These are phyloP conservation scores for Rhodotorula paludigena DNA, from an alignment of 768 basidiomycete genomes.

Conservation along the genomic window DNA sequence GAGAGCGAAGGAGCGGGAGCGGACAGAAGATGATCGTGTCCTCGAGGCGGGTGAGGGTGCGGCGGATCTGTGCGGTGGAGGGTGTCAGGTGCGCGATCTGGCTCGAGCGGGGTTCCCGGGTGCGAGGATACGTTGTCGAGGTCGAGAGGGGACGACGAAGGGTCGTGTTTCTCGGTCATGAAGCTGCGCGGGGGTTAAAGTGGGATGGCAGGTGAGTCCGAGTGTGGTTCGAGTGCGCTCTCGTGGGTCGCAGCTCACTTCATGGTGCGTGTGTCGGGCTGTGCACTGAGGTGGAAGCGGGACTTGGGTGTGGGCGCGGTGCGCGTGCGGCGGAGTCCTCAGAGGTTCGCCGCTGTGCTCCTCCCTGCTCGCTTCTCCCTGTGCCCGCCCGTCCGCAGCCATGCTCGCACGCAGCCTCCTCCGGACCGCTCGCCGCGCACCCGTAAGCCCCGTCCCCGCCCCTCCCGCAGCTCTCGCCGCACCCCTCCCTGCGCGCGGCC, in stretches of 20 bases:
- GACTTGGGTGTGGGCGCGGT: neutral
- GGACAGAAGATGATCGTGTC: slow-evolving; percentile 92
- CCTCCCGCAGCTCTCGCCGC: no score
- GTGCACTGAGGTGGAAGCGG: neutral
- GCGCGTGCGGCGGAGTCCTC: neutral
- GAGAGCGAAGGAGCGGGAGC: slow-evolving; percentile 15
- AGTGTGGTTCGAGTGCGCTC: neutral
- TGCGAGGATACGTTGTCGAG: slow-evolving; percentile 14
- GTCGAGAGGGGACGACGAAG: slow-evolving; percentile 26
- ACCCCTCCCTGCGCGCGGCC: neutral
- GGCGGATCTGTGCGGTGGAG: slow-evolving; percentile 64
- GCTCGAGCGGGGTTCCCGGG: no score
- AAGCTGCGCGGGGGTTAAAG: slow-evolving; percentile 6
- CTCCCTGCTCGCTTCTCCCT: neutral
- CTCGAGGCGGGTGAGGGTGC: slow-evolving; percentile 80
- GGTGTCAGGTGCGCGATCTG: slow-evolving; percentile 46
- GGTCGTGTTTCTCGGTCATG: slow-evolving; percentile 8
- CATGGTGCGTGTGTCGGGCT: neutral
- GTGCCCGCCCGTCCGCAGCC: neutral
- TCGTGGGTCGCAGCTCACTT: neutral
- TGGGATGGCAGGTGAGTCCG: neutral
- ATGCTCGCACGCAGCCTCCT: slow-evolving; percentile 15
- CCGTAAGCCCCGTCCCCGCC: neutral
- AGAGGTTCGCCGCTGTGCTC: neutral
- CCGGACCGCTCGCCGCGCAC: slow-evolving; percentile 6